Conservation (phyloP, 371 early-diverging fungal genomes). For the Mucor velutinosus region DNA sequence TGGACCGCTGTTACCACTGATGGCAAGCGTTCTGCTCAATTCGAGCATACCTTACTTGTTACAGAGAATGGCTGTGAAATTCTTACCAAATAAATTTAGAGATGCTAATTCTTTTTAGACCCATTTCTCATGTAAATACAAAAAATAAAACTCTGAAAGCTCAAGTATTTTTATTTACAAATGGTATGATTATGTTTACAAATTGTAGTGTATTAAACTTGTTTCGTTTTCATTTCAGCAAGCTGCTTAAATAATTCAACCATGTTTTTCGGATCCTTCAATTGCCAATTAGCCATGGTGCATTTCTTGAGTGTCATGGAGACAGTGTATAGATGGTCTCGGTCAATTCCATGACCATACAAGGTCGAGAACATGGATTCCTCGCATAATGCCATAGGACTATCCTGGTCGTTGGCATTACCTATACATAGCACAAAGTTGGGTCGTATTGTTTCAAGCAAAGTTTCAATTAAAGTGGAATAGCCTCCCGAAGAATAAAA, state of each 20-base stretch:
- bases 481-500: too few species aligned
- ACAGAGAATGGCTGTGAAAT: constrained; percentile 94
- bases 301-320: neutral
- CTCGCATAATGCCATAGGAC: too few species aligned
- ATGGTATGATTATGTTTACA: neutral
- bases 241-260: neutral
- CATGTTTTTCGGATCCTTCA: neutral
- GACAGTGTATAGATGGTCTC: too few species aligned
- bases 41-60: constrained; percentile 97
- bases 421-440: too few species aligned
- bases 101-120: neutral
- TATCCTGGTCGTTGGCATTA: too few species aligned
- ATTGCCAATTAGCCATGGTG: neutral
- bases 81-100: constrained; percentile 60
- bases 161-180: neutral
- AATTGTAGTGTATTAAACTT: neutral
- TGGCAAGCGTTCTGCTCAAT: constrained; percentile 98
- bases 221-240: neutral
- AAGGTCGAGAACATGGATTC: too few species aligned
- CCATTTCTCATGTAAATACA: neutral
- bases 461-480: too few species aligned
- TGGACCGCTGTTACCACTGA: constrained; percentile 94
- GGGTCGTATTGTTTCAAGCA: too few species aligned
- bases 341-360: neutral
- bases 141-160: neutral